A percentile compares a stretch with the other conserved stretches of the same genome.
Evolutionary conservation across 108 stramenopile genomes (phyloP).

Genomic region (Nitzschia palea): DNA sequence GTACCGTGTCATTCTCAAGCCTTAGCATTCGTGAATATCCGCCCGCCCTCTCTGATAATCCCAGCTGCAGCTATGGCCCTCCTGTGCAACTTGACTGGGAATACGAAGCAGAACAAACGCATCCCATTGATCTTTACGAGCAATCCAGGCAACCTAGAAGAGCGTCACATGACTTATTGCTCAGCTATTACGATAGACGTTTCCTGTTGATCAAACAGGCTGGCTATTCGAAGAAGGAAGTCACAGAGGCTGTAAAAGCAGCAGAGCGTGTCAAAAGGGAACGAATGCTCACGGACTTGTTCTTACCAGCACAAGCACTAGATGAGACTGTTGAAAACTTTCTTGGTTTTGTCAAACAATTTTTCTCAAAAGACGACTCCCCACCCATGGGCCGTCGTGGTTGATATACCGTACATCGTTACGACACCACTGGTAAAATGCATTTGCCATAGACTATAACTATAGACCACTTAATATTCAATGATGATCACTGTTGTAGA

Average conservation of each 20-base stretch:
- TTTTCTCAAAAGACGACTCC: conserved; percentile 7
- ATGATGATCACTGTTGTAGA: too few species aligned
- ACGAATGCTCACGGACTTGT: conserved; percentile 42
- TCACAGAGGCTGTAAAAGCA: conserved; percentile 41
- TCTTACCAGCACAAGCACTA: conserved; percentile 23
- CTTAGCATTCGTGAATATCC: conserved; percentile 56
- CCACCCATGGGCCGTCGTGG: background rate
- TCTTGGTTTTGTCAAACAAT: conserved; percentile 8
- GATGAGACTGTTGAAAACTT: conserved; percentile 41
- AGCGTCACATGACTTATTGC: conserved; percentile 31
- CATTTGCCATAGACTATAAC: too few species aligned
- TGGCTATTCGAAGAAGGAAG: conserved; percentile 40
- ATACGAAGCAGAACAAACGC: conserved; percentile 38
- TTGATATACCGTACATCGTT: background rate
- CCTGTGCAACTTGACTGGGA: conserved; percentile 63
- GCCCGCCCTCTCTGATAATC: conserved; percentile 62
- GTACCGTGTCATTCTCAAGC: conserved; percentile 51
- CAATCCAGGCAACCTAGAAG: conserved; percentile 22
- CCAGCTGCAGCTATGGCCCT: conserved; percentile 54
- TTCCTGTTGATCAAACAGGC: conserved; percentile 47
- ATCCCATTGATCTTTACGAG: conserved; percentile 42
- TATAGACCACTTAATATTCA: too few species aligned
- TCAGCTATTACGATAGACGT: conserved; percentile 40
- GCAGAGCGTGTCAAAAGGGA: conserved; percentile 44
- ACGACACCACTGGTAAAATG: too few species aligned